Evolutionary conservation across 2,329 filamentous ascomycete genomes (phyloP).

Genomic region (Hymenoscyphus fructigenus): DNA sequence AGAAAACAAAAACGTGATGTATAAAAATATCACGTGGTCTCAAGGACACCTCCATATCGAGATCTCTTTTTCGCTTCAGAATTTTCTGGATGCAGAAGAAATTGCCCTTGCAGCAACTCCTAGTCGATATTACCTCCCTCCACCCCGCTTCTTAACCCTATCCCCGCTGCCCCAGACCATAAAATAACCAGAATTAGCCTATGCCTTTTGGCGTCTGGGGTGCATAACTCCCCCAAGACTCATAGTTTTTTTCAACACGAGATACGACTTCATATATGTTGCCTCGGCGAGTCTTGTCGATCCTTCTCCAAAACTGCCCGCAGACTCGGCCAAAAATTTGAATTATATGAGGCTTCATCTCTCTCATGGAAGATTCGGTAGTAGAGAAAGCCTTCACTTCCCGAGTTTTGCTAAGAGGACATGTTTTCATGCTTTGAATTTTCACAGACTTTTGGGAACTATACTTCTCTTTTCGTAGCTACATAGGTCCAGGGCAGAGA

Average conservation of each 20-base stretch:
- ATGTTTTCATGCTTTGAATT: neutral
- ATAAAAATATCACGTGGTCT: too few relatives aligned
- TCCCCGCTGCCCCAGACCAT: conserved; percentile 4
- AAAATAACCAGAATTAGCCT: conserved; percentile 2
- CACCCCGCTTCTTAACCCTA: conserved; percentile 2
- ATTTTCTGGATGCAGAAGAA: neutral
- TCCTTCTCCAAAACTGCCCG: neutral
- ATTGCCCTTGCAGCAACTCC: neutral
- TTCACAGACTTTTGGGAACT: neutral
- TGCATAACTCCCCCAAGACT: neutral
- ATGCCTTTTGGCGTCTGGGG: conserved; percentile 1
- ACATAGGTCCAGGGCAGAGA: neutral
- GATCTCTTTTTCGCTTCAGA: neutral
- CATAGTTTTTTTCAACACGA: neutral
- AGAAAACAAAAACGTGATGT: too few relatives aligned
- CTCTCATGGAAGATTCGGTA: neutral
- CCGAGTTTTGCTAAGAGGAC: neutral
- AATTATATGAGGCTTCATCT: neutral
- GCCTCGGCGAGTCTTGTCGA: neutral
- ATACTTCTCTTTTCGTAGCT: neutral
- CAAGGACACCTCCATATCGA: too few relatives aligned
- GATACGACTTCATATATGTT: conserved; percentile 3
- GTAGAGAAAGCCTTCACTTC: neutral
- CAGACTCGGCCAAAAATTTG: neutral
- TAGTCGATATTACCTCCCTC: neutral